Evolutionary conservation across 148 eudicot species (phyloP).

Genomic region (Amaranthus palmeri): DNA sequence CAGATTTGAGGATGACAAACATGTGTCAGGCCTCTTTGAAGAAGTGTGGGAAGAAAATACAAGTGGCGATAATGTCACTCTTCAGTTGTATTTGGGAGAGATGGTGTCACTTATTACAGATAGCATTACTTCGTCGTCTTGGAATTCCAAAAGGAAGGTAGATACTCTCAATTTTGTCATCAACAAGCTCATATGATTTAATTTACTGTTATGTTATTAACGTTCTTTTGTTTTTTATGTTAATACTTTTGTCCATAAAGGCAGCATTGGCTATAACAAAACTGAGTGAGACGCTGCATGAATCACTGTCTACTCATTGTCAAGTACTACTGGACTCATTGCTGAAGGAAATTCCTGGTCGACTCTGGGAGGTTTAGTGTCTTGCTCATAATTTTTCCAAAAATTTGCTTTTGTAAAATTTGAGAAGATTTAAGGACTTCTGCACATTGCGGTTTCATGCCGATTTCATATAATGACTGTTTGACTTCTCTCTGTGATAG

Average conservation of each 20-base stretch:
- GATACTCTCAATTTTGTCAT: conserved; percentile 4
- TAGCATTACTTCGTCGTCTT: conserved; percentile 72
- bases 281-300: conserved; percentile 78
- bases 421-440: neutral
- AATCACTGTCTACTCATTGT: conserved; percentile 56
- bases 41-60: conserved; percentile 96
- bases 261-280: conserved; percentile 75
- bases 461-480: neutral
- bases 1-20: conserved; percentile 97
- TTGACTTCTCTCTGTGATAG: conserved; percentile 36
- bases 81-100: conserved; percentile 83
- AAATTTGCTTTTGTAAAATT: neutral
- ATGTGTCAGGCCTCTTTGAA: conserved; percentile 65
- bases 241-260: conserved; percentile 33
- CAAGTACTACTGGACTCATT: conserved; percentile 60
- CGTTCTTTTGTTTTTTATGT: conserved; percentile 2
- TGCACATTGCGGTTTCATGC: neutral
- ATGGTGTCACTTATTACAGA: conserved; percentile 67
- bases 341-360: conserved; percentile 90
- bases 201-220: neutral
- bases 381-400: neutral
- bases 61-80: conserved; percentile 78
- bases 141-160: conserved; percentile 84
- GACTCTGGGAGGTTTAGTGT: conserved; percentile 87
- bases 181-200: conserved; percentile 6